Evolutionary conservation across 768 basidiomycete species (phyloP).

Genomic region (Neoboletus subvelutipes): DNA sequence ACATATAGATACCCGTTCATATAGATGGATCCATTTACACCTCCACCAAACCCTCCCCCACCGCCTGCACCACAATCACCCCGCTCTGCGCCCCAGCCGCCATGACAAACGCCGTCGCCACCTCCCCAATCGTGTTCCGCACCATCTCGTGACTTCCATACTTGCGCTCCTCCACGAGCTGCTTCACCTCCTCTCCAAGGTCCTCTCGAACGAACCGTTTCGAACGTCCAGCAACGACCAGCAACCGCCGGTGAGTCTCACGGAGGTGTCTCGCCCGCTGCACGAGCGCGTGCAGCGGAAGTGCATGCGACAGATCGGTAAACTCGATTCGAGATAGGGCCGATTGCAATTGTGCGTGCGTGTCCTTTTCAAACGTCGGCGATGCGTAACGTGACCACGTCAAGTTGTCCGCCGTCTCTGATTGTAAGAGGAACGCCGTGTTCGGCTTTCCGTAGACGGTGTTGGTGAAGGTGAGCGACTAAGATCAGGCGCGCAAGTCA

Average conservation of each 20-base stretch:
- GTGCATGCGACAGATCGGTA: slow-evolving; percentile 43
- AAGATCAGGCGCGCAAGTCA: slow-evolving; percentile 2
- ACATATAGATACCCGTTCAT: not conserved
- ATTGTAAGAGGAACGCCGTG: slow-evolving; percentile 67
- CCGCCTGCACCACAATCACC: slow-evolving; percentile 68
- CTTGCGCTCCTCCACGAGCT: slow-evolving; percentile 39
- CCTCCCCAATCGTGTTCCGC: slow-evolving; percentile 82
- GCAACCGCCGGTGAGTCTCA: slow-evolving; percentile 38
- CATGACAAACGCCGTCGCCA: slow-evolving; percentile 72
- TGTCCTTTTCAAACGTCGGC: slow-evolving; percentile 10
- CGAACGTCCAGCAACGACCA: slow-evolving; percentile 77
- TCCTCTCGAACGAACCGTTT: slow-evolving; percentile 63
- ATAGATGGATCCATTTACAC: not conserved
- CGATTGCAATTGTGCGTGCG: slow-evolving; percentile 2
- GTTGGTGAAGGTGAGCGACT: slow-evolving; percentile 57
- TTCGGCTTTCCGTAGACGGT: slow-evolving; percentile 68
- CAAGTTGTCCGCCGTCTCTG: slow-evolving; percentile 80
- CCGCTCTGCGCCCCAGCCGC: slow-evolving; percentile 56
- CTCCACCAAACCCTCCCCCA: slow-evolving; percentile 24
- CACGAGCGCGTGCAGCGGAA: slow-evolving; percentile 57
- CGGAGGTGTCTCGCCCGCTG: slow-evolving; percentile 37
- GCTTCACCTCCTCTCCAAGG: slow-evolving; percentile 57
- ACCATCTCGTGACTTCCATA: slow-evolving; percentile 35
- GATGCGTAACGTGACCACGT: slow-evolving; percentile 66
- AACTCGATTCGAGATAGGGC: slow-evolving; percentile 71